phyloP scores from a whole-genome alignment of 257 asterid species.

The Cruciata laevipes region DNA sequence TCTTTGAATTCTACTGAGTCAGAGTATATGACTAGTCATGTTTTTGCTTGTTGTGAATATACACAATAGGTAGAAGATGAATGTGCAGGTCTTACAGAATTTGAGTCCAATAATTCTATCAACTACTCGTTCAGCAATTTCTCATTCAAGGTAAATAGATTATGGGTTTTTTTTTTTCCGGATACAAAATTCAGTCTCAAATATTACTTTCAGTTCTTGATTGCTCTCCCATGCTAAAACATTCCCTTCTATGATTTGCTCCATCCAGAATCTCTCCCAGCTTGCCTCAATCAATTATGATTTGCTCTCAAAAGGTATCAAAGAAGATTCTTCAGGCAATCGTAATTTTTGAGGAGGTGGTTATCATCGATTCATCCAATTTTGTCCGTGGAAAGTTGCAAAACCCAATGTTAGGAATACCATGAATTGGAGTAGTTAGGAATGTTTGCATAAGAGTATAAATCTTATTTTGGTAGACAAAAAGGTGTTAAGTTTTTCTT shows the following conservation, averaged over 20 bases:
- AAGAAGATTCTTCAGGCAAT: conserved; percentile 62
- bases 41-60: conserved; percentile 7
- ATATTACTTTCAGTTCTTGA: too few relatives aligned
- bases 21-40: neutral
- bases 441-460: too few relatives aligned
- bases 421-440: neutral
- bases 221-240: neutral
- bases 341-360: conserved; percentile 32
- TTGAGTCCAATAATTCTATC: conserved; percentile 60
- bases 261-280: conserved; percentile 83
- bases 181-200: neutral
- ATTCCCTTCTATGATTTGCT: neutral
- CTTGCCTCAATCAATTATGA: conserved; percentile 94
- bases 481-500: neutral
- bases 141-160: conserved; percentile 72
- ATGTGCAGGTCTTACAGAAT: conserved; percentile 55
- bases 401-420: conserved; percentile 4
- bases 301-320: conserved; percentile 78
- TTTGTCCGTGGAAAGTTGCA: conserved; percentile 9
- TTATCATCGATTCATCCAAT: conserved; percentile 1
- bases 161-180: neutral
- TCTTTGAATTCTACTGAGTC: neutral
- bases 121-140: conserved; percentile 93
- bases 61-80: conserved; percentile 55
- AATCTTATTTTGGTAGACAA: too few relatives aligned